These are phyloP conservation scores for Pulveroboletus sp. DNA, from an alignment of 768 basidiomycete species.

Conservation along the genomic window DNA sequence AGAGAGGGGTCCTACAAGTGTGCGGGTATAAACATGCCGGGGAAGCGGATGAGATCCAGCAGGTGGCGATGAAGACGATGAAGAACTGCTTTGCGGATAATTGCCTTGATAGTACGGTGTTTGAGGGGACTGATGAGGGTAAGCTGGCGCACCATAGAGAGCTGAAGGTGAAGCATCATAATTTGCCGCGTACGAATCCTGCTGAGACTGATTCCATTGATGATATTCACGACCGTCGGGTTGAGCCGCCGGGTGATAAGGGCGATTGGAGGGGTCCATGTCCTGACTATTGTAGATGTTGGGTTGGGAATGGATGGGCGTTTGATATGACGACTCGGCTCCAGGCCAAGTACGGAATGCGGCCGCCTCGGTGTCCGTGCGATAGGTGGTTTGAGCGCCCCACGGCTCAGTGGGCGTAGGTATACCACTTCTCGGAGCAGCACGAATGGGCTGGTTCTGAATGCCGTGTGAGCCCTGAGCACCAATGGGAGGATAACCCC, in stretches of 20 bases:
- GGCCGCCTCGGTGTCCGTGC: constrained; percentile 29
- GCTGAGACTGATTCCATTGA: constrained; percentile 28
- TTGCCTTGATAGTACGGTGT: constrained; percentile 29
- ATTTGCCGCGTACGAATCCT: constrained; percentile 23
- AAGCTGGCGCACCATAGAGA: constrained; percentile 25
- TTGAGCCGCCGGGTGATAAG: constrained; percentile 31
- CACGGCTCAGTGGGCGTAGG: constrained; percentile 19
- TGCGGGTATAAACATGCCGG: constrained; percentile 77
- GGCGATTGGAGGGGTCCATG: constrained; percentile 40
- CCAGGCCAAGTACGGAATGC: constrained; percentile 52
- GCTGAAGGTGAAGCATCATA: constrained; percentile 20
- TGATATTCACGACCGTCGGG: constrained; percentile 38
- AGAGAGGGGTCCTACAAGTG: constrained; percentile 85
- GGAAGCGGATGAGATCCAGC: constrained; percentile 43
- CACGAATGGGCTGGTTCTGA: constrained; percentile 48
- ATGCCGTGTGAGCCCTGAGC: constrained; percentile 37
- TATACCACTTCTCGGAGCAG: constrained; percentile 24
- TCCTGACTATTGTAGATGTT: constrained; percentile 26
- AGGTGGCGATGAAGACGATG: constrained; percentile 29
- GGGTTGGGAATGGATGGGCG: constrained; percentile 25
- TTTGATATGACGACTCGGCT: constrained; percentile 36
- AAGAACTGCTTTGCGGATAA: constrained; percentile 23
- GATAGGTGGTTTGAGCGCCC: constrained; percentile 24
- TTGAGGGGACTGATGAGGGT: constrained; percentile 28
- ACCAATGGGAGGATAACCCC: constrained; percentile 46